Percentiles rank a stretch among this genome's conserved stretches.
Evolutionary conservation across 805 yeast genomes (phyloP).

Genomic region (Hanseniaspora meyeri): DNA sequence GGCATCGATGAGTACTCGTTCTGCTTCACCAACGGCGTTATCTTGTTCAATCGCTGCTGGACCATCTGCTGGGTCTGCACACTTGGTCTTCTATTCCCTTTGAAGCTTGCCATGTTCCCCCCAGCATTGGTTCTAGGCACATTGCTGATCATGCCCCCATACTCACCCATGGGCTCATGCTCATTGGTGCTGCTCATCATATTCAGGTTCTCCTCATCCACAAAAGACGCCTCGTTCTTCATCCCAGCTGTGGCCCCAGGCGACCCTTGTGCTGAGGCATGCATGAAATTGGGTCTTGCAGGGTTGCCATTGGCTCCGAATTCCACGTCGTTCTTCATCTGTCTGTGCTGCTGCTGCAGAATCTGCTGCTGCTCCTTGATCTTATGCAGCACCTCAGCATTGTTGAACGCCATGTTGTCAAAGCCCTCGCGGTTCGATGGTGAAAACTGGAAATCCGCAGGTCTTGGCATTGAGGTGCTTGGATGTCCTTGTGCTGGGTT

Average conservation of each 20-base stretch:
- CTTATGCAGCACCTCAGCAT: constrained; percentile 20
- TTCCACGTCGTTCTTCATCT: constrained; percentile 20
- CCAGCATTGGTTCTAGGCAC: constrained; percentile 11
- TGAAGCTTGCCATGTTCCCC: constrained; percentile 13
- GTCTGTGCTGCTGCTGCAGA: constrained; percentile 20
- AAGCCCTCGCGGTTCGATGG: neutral
- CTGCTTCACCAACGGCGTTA: constrained; percentile 2
- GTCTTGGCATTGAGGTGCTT: neutral
- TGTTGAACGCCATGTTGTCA: neutral
- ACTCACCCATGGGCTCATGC: constrained; percentile 19
- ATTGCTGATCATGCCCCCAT: constrained; percentile 17
- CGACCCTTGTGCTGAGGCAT: neutral
- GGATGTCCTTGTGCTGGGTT: neutral
- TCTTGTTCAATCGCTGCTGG: constrained; percentile 5
- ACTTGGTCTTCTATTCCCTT: constrained; percentile 23
- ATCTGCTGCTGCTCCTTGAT: constrained; percentile 22
- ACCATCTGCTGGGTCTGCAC: constrained; percentile 15
- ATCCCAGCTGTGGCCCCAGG: neutral
- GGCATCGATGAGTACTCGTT: neutral
- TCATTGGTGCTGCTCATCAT: neutral
- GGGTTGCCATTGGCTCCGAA: constrained; percentile 19
- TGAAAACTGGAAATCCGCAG: neutral
- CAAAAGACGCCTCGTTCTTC: neutral
- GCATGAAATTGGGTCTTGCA: neutral
- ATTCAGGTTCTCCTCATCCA: neutral